phyloP scores from a whole-genome alignment of 768 basidiomycete species.

The Strobilomyces dryophilus region DNA sequence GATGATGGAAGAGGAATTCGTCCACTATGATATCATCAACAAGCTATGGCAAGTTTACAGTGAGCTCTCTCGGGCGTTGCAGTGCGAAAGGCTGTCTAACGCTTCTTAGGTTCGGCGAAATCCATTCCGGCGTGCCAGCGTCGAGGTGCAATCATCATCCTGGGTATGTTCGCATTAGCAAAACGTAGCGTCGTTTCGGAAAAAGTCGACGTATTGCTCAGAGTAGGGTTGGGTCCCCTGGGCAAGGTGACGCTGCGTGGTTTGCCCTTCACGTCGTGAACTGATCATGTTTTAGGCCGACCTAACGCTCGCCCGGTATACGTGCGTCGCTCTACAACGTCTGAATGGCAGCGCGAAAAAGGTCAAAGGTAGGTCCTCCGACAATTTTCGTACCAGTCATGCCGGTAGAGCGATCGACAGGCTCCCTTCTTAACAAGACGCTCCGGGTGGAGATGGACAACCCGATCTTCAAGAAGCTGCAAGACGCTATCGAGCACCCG shows the following conservation, averaged over 20 bases:
- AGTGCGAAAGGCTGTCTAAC: no score
- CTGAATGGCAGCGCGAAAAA: slow-evolving; percentile 95
- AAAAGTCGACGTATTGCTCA: slow-evolving; percentile 78
- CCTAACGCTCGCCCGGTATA: slow-evolving; percentile 86
- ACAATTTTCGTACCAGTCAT: neutral
- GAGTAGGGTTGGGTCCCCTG: slow-evolving; percentile 77
- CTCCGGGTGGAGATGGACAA: slow-evolving; percentile 85
- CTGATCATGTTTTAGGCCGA: slow-evolving; percentile 57
- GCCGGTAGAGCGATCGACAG: slow-evolving; percentile 33
- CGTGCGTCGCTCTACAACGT: slow-evolving; percentile 88
- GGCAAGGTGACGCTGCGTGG: slow-evolving; percentile 61
- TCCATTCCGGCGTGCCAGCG: slow-evolving; percentile 79
- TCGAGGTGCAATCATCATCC: slow-evolving; percentile 91
- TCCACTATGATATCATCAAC: slow-evolving; percentile 79
- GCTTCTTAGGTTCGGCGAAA: slow-evolving; percentile 58
- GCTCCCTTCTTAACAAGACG: slow-evolving; percentile 84
- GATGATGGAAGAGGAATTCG: slow-evolving; percentile 87
- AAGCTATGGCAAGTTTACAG: slow-evolving; percentile 98
- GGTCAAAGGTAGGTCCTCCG: slow-evolving; percentile 67
- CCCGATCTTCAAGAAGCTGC: slow-evolving; percentile 77
- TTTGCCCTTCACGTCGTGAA: neutral
- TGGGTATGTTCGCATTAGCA: slow-evolving; percentile 95
- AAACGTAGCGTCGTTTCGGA: slow-evolving; percentile 75
- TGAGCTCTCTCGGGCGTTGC: slow-evolving; percentile 35
- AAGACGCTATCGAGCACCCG: slow-evolving; percentile 75